Evolutionary conservation across 1,284 basidiomycete species (phyloP).

Genomic region (Omphalotus olearius): DNA sequence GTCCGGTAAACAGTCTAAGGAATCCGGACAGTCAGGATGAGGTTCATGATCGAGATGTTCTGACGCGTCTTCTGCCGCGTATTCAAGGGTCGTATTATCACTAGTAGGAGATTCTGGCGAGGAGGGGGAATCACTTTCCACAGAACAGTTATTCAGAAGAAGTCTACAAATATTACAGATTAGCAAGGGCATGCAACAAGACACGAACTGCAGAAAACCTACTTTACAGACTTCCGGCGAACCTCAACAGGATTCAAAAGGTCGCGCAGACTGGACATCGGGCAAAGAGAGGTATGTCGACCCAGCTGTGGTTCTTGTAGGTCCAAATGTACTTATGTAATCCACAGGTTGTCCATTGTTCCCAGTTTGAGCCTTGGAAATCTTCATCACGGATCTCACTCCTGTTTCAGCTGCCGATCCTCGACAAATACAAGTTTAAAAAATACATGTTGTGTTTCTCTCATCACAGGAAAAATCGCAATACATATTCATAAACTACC

Average conservation of each 20-base stretch:
- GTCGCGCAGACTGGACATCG: slow-evolving; percentile 50
- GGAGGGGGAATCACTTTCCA: slow-evolving; percentile 23
- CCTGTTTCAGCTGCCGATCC: no score
- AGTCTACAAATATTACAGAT: slow-evolving; percentile 14
- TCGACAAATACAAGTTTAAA: no score
- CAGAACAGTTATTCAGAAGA: slow-evolving; percentile 19
- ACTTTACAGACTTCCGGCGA: slow-evolving; percentile 19
- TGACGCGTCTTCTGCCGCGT: slow-evolving; percentile 15
- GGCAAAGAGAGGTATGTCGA: slow-evolving; percentile 1
- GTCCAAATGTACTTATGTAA: slow-evolving; percentile 9
- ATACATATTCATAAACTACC: no score
- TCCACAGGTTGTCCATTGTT: slow-evolving; percentile 2
- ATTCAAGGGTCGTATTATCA: slow-evolving; percentile 19
- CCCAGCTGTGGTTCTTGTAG: slow-evolving; percentile 1
- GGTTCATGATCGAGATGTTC: slow-evolving; percentile 43
- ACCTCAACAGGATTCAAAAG: slow-evolving; percentile 49
- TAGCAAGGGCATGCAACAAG: background rate
- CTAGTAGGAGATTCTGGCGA: slow-evolving; percentile 25
- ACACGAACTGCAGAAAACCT: background rate
- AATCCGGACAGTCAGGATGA: slow-evolving; percentile 72
- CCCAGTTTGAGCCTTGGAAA: background rate
- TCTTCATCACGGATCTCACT: background rate
- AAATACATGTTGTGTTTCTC: no score
- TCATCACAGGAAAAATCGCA: no score
- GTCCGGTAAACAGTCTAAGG: slow-evolving; percentile 69